Percentiles rank a stretch among this genome's conserved stretches.
These are phyloP conservation scores for Colletotrichum cereale DNA, from an alignment of 2,329 filamentous ascomycete genomes.

Conservation along the genomic window DNA sequence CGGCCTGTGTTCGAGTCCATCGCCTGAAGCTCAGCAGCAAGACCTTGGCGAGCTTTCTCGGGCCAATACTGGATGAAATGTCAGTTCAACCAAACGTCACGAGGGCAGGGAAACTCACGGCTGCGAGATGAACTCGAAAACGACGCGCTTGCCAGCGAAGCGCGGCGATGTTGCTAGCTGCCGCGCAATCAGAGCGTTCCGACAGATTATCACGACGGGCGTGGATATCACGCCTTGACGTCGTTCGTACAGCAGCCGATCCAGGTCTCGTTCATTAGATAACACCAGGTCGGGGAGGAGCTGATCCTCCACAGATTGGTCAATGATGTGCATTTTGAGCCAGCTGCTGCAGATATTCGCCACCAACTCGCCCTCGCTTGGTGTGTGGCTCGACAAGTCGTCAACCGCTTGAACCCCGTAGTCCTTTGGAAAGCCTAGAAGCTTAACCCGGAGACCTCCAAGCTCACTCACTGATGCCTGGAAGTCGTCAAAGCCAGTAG, in stretches of 20 bases:
- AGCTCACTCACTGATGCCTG: slow-evolving; percentile 47
- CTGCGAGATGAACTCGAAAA: slow-evolving; percentile 54
- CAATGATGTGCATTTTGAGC: slow-evolving; percentile 49
- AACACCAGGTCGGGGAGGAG: slow-evolving; percentile 46
- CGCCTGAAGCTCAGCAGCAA: slow-evolving; percentile 46
- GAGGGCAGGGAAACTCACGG: slow-evolving; percentile 47
- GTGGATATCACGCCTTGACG: slow-evolving; percentile 2
- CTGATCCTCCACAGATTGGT: slow-evolving; percentile 22
- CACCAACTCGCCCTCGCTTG: slow-evolving; percentile 40
- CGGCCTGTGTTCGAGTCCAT: slow-evolving; percentile 42
- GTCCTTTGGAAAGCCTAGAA: slow-evolving; percentile 41
- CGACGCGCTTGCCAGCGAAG: slow-evolving; percentile 41
- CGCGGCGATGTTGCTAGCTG: slow-evolving; percentile 41
- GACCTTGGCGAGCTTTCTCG: slow-evolving; percentile 52
- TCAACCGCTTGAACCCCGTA: background rate
- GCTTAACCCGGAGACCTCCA: slow-evolving; percentile 47
- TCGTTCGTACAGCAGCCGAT: slow-evolving; percentile 13
- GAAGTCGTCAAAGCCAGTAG: slow-evolving; percentile 46
- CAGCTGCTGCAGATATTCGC: slow-evolving; percentile 49
- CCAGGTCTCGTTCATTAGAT: slow-evolving; percentile 39
- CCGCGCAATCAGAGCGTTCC: slow-evolving; percentile 48
- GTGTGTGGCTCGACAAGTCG: slow-evolving; percentile 16
- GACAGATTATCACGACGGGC: slow-evolving; percentile 49
- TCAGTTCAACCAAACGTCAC: background rate
- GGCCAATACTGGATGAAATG: slow-evolving; percentile 47